Conservation (phyloP, 768 basidiomycete genomes). For the Mycena albidolilacea region DNA sequence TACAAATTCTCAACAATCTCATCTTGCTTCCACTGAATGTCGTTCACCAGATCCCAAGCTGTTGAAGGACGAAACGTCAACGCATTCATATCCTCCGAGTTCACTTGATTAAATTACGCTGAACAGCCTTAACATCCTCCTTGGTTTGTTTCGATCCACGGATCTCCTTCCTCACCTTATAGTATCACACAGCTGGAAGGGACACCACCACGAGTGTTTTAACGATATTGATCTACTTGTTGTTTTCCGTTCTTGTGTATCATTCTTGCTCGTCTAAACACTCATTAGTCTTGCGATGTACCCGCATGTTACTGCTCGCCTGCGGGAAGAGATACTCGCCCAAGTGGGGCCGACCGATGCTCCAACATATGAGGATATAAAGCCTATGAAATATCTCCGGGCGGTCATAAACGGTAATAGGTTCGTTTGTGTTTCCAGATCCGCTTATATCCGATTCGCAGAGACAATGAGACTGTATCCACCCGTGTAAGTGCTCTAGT, state of each 20-base stretch:
- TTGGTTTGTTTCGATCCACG: background rate
- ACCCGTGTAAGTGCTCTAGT: background rate
- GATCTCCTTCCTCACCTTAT: background rate
- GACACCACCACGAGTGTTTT: background rate
- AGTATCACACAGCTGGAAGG: background rate
- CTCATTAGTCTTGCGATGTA: background rate
- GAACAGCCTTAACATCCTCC: background rate
- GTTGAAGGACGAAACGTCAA: background rate
- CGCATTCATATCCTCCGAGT: no score
- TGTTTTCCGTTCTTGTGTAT: no score
- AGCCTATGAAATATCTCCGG: background rate
- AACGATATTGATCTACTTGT: background rate
- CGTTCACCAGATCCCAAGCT: background rate
- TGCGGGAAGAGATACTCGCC: background rate
- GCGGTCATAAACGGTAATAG: background rate
- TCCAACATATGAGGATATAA: background rate
- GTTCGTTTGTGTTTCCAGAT: no score
- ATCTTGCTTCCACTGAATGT: background rate
- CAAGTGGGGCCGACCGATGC: background rate
- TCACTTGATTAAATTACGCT: no score
- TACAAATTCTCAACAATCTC: background rate
- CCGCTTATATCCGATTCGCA: background rate
- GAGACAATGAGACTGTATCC: background rate
- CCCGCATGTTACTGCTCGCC: background rate
- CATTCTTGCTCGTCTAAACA: no score